phyloP scores from a whole-genome alignment of 2,329 filamentous ascomycete species.

The Talaromyces sp. region DNA sequence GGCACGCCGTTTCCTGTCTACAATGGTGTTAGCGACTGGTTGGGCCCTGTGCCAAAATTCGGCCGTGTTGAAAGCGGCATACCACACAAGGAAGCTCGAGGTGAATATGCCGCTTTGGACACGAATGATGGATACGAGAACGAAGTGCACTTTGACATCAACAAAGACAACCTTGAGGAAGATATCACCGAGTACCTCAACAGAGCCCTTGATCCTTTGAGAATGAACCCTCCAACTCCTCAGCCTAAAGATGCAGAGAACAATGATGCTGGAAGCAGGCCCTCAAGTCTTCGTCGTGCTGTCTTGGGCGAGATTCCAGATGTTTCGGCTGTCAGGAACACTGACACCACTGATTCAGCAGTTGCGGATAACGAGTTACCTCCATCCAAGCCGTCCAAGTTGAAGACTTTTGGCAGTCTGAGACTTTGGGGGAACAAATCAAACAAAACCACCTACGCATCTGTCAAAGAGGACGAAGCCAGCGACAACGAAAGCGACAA shows the following conservation, averaged over 20 bases:
- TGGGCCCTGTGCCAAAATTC: conserved; percentile 30
- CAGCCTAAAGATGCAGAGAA: conserved; percentile 28
- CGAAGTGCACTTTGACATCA: conserved; percentile 32
- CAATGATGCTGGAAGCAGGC: conserved; percentile 22
- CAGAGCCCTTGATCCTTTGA: conserved; percentile 42
- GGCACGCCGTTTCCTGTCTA: conserved; percentile 26
- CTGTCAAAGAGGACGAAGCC: conserved; percentile 27
- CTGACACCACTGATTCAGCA: not conserved
- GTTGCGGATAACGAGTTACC: not conserved
- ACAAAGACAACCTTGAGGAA: conserved; percentile 37
- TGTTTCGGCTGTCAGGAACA: conserved; percentile 27
- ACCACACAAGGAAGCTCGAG: conserved; percentile 33
- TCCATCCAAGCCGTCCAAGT: conserved; percentile 17
- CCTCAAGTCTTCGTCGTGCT: conserved; percentile 28
- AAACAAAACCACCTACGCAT: conserved; percentile 35
- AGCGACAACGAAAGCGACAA: conserved; percentile 25
- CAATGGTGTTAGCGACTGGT: conserved; percentile 34
- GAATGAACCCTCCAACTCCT: conserved; percentile 47
- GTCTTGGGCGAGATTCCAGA: conserved; percentile 35
- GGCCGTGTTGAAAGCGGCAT: conserved; percentile 28
- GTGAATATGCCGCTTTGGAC: conserved; percentile 37
- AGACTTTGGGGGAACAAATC: conserved; percentile 33
- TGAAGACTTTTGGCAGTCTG: conserved; percentile 25
- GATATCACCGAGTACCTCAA: conserved; percentile 35
- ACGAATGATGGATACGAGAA: conserved; percentile 26